Evolutionary conservation across 495 filamentous ascomycete genomes (phyloP).

Genomic region (Penicillium lagena): DNA sequence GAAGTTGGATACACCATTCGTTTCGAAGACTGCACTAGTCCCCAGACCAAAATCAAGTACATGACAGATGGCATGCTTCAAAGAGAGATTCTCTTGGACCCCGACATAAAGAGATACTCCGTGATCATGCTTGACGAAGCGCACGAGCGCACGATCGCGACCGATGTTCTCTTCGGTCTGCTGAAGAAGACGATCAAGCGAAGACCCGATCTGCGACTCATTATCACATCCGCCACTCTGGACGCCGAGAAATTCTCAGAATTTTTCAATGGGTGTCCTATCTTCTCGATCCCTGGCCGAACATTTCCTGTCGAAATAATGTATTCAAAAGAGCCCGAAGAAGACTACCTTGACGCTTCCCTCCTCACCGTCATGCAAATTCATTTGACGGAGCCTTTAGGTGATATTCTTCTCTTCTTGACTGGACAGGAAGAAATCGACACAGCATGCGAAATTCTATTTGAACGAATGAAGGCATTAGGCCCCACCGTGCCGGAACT

Average conservation of each 20-base stretch:
- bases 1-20: conserved; percentile 98
- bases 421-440: conserved; percentile 99
- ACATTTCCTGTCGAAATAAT: conserved; percentile 94
- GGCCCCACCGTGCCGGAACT: conserved; percentile 88
- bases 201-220: conserved; percentile 82
- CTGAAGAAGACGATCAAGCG: conserved; percentile 89
- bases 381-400: conserved; percentile 81
- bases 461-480: conserved; percentile 93
- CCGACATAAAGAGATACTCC: conserved; percentile 78
- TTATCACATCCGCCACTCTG: conserved; percentile 92
- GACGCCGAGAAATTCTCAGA: conserved; percentile 96
- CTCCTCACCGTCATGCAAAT: conserved; percentile 97
- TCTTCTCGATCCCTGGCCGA: conserved; percentile 92
- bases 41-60: conserved; percentile 93
- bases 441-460: conserved; percentile 83
- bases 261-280: conserved; percentile 92
- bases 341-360: conserved; percentile 94
- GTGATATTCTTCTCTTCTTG: conserved; percentile 93
- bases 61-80: conserved; percentile 99
- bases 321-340: conserved; percentile 89
- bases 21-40: conserved; percentile 90
- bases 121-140: conserved; percentile 99
- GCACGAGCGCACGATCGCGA: conserved; percentile 94
- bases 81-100: conserved; percentile 87
- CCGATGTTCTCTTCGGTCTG: conserved; percentile 89